Evolutionary conservation across 2,329 filamentous ascomycete genomes (phyloP).

Genomic region (Penicillium sclerotiorum): DNA sequence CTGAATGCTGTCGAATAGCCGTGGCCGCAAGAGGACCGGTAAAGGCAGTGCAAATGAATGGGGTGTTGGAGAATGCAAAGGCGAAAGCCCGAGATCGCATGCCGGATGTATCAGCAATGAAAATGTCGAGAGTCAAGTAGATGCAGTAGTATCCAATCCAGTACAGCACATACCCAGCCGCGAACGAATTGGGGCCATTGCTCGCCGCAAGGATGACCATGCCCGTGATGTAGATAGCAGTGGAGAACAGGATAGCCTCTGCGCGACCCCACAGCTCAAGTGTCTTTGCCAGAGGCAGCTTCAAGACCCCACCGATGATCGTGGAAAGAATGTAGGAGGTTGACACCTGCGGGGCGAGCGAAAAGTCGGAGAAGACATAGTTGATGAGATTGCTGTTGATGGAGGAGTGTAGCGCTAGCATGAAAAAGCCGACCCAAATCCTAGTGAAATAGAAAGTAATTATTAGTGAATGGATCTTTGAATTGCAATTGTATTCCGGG

Average conservation of each 20-base stretch:
- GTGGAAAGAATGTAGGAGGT: slow-evolving; percentile 58
- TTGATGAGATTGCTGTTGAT: slow-evolving; percentile 49
- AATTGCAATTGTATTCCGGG: no score
- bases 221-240: slow-evolving; percentile 50
- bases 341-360: slow-evolving; percentile 52
- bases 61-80: slow-evolving; percentile 61
- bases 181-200: slow-evolving; percentile 62
- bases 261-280: slow-evolving; percentile 66
- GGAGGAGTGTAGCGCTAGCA: slow-evolving; percentile 47
- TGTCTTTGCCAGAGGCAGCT: slow-evolving; percentile 65
- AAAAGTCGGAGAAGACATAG: slow-evolving; percentile 56
- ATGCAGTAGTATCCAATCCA: slow-evolving; percentile 60
- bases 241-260: slow-evolving; percentile 58
- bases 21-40: slow-evolving; percentile 56
- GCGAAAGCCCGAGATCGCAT: slow-evolving; percentile 64
- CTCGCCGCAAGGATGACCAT: slow-evolving; percentile 66
- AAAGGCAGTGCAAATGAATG: slow-evolving; percentile 64
- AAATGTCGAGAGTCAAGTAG: slow-evolving; percentile 59
- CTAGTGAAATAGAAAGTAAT: slow-evolving; percentile 15
- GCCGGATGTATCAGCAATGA: slow-evolving; percentile 65
- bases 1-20: slow-evolving; percentile 52
- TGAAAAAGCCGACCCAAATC: slow-evolving; percentile 52
- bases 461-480: background rate
- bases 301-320: slow-evolving; percentile 60
- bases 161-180: slow-evolving; percentile 65